Conservation (phyloP, 495 filamentous ascomycete species). For the Ascodesmis nigricans region DNA sequence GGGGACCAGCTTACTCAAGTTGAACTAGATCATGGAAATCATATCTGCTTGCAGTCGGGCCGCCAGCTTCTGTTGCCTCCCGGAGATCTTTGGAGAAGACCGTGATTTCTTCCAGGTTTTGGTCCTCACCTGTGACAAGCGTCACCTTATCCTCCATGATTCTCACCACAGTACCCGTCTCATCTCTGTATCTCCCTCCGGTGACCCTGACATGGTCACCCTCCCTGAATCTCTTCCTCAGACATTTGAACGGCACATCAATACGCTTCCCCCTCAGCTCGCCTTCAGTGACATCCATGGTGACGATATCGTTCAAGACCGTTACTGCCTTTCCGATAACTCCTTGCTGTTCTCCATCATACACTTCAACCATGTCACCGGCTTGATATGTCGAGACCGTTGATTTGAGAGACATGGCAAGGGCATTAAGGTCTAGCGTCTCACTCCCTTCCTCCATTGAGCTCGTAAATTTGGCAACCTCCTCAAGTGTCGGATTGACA, state of each 20-base stretch:
- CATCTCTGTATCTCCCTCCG: conserved; percentile 74
- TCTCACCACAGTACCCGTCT: conserved; percentile 89
- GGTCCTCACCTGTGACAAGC: conserved; percentile 49
- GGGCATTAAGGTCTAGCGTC: conserved; percentile 72
- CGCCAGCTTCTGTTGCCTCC: conserved; percentile 74
- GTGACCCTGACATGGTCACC: conserved; percentile 99
- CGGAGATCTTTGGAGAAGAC: conserved; percentile 95
- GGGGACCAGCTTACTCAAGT: conserved; percentile 42
- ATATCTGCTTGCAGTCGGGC: conserved; percentile 57
- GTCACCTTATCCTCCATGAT: conserved; percentile 82
- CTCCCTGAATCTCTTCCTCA: conserved; percentile 77
- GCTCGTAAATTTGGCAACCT: conserved; percentile 74
- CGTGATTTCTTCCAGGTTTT: conserved; percentile 76
- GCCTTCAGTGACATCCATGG: conserved; percentile 66
- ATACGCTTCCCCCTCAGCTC: conserved; percentile 62
- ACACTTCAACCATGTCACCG: conserved; percentile 87
- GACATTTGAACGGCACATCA: conserved; percentile 75
- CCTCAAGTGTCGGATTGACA: conserved; percentile 82
- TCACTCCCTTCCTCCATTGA: conserved; percentile 78
- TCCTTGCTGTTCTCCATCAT: conserved; percentile 85
- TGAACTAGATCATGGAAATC: conserved; percentile 87
- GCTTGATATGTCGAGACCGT: conserved; percentile 63
- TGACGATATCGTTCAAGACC: conserved; percentile 82
- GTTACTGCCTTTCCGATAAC: conserved; percentile 64
- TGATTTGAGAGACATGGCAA: conserved; percentile 67